phyloP scores from a whole-genome alignment of 495 filamentous ascomycete genomes.

The Talaromyces borbonicus region DNA sequence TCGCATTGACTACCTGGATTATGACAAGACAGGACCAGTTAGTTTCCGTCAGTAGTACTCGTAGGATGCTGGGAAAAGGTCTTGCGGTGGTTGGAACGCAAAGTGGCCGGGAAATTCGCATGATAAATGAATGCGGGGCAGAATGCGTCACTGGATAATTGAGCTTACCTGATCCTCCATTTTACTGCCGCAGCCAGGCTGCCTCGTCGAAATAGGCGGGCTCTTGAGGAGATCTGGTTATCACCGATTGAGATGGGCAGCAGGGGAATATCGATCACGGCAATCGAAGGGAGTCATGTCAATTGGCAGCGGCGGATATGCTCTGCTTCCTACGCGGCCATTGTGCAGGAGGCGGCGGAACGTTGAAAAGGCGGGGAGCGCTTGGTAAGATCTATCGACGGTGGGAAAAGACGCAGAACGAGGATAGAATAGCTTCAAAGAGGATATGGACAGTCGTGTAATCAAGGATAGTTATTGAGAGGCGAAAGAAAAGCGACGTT shows the following conservation, averaged over 20 bases:
- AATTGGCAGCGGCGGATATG: constrained; percentile 1
- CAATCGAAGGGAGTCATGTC: constrained; percentile 1
- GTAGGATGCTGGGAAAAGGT: constrained; percentile 7
- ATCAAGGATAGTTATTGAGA: background rate
- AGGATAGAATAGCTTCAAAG: no score
- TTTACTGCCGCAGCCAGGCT: constrained; percentile 36
- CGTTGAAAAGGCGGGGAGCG: background rate
- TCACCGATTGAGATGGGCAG: constrained; percentile 3
- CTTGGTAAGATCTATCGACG: background rate
- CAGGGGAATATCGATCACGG: background rate
- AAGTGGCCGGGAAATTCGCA: no score
- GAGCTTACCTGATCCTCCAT: constrained; percentile 42
- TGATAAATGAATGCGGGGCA: constrained; percentile 10
- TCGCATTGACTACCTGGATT: constrained; percentile 75
- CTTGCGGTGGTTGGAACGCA: no score
- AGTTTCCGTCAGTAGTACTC: background rate
- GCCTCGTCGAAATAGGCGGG: constrained; percentile 18
- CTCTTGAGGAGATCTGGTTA: constrained; percentile 7
- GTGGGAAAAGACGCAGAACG: background rate
- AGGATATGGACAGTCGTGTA: no score
- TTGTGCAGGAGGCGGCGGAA: background rate
- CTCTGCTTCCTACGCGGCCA: constrained; percentile 3
- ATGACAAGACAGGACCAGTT: background rate
- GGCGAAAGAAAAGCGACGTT: background rate
- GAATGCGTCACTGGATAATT: constrained; percentile 10